Base-by-base conservation (phyloP, 441 rosid genomes). In the Adansonia rubrostipa region DNA sequence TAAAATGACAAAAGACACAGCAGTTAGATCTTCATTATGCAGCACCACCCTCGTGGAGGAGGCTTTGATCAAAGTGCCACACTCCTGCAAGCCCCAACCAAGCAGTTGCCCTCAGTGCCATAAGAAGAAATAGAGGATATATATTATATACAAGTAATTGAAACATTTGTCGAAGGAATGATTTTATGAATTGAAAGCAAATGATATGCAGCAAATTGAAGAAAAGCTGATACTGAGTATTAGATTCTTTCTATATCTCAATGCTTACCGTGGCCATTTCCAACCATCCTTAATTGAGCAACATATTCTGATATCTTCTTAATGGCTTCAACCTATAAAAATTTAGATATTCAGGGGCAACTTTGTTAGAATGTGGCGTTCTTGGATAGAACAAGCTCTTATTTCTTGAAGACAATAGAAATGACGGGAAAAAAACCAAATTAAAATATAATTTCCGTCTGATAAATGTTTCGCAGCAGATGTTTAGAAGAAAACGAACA, bases 181-280 rank as follows among this genome's bases (percentile, higher is more conserved):
- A 36, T 13, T 61, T 4, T 3, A 64, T 54, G 19, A 6, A 22
- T 10, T n/a, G 64, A 8, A 42, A 54, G n/a, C 17, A 62, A 69
- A 51, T 17, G 44, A 36, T 36, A 74, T 67, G 44, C 0, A 17
- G 68, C 50, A 56, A 28, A 54, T 3, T 44, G 77, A 64, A 44
- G n/a, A 64, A 40, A 63, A 50, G 36, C 15, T 60, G 1, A 22
- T 60, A 3, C 6, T 36, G 14, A 50, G 54, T 68, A 9, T 40
- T 5, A 24, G 79, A 22, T 36, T 36, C 40, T 36, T 50, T 40
- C 83, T 28, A 14, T 8, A 19, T 14, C 15, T 2, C 3, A 44
- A 44, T 67, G 33, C 71, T 10, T 88, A 89, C 93, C 93, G 8
- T 91, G 93, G 84, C 92, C 93, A n/a, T 89, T 91, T 10, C 92